Conservation (phyloP, 148 eudicot species). For the Rhododendron simsii region DNA sequence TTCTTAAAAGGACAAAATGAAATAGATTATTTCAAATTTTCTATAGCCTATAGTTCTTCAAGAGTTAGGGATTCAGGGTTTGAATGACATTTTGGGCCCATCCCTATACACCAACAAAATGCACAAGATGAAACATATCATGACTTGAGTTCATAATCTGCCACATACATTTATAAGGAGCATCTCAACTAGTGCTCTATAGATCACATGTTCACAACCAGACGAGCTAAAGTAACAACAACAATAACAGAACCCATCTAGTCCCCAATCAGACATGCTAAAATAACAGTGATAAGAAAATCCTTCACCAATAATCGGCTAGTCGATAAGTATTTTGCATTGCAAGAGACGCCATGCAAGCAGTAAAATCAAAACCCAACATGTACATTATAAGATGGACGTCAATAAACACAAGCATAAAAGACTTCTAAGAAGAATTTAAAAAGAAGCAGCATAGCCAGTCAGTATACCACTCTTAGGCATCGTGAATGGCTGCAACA, state of each 20-base stretch:
- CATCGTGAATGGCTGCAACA: conserved; percentile 46
- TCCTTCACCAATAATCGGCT: neutral
- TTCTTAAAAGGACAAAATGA: neutral
- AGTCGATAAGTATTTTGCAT: neutral
- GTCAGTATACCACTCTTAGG: conserved; percentile 35
- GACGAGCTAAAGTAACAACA: neutral
- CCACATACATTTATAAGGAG: neutral
- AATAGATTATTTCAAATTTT: neutral
- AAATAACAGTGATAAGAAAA: neutral
- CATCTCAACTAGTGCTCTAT: neutral
- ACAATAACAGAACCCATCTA: too few relatives aligned
- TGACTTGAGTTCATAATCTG: neutral
- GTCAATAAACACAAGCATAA: neutral
- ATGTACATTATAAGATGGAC: neutral
- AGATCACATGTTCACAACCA: neutral
- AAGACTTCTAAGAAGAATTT: neutral
- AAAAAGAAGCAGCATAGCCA: neutral
- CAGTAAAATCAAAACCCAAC: neutral
- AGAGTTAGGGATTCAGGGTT: neutral
- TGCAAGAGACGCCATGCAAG: neutral
- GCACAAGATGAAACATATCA: neutral
- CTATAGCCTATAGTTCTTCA: neutral
- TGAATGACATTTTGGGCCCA: neutral
- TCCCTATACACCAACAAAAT: neutral
- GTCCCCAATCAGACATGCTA: neutral